These are phyloP conservation scores for Cercospora zeae-maydis DNA, from an alignment of 2,329 filamentous ascomycete species.

Conservation along the genomic window DNA sequence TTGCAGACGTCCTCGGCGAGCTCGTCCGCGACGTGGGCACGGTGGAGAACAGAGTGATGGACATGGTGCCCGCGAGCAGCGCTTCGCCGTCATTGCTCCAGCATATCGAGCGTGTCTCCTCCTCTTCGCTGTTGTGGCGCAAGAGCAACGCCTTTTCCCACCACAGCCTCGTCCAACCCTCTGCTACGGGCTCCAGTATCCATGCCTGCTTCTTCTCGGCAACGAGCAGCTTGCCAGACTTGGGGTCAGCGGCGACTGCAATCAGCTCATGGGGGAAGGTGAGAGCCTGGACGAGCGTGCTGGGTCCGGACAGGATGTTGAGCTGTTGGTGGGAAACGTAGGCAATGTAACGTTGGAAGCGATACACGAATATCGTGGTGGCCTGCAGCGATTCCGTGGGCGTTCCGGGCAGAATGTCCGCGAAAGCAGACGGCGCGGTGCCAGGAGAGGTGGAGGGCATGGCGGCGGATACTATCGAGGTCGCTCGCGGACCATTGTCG, in stretches of 20 bases:
- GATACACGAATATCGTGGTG: constrained; percentile 70
- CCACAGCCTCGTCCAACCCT: constrained; percentile 71
- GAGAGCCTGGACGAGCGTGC: constrained; percentile 79
- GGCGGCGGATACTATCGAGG: constrained; percentile 20
- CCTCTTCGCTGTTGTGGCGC: constrained; percentile 42
- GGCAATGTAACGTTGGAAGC: constrained; percentile 67
- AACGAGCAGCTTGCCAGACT: constrained; percentile 78
- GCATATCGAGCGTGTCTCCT: constrained; percentile 62
- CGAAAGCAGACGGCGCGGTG: constrained; percentile 24
- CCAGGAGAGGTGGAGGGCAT: constrained; percentile 35
- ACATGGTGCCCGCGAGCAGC: constrained; percentile 65
- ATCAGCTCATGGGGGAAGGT: constrained; percentile 57
- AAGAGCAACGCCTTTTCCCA: constrained; percentile 64
- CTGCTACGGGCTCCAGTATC: constrained; percentile 72
- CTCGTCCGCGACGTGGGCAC: constrained; percentile 34
- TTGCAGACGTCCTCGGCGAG: constrained; percentile 23
- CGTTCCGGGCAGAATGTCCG: constrained; percentile 67
- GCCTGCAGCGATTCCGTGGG: constrained; percentile 75
- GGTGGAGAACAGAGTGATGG: constrained; percentile 66
- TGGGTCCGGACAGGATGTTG: constrained; percentile 72
- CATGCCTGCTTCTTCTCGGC: constrained; percentile 65
- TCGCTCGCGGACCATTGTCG: constrained; percentile 3
- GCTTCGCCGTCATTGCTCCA: constrained; percentile 88
- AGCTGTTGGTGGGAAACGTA: constrained; percentile 90
- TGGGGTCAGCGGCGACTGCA: constrained; percentile 76